These are phyloP conservation scores for Gloeostereum incarnatum DNA, from an alignment of 768 basidiomycete genomes.

Conservation along the genomic window DNA sequence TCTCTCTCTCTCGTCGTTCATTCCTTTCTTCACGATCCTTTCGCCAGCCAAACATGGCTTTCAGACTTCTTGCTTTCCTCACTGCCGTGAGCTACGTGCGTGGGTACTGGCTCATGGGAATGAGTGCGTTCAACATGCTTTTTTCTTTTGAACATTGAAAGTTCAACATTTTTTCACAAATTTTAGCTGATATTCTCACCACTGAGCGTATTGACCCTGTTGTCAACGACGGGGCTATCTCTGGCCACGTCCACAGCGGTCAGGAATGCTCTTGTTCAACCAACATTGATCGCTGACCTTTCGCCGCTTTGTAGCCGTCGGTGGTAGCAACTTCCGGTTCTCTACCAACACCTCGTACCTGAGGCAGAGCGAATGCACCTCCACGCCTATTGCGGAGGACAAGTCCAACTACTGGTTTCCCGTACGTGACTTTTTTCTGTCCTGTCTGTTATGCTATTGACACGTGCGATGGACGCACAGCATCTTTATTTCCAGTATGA, in stretches of 20 bases:
- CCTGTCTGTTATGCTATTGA: neutral
- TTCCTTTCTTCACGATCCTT: neutral
- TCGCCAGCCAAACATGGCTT: conserved; percentile 1
- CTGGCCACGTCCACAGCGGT: conserved; percentile 41
- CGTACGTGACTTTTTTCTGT: conserved; percentile 17
- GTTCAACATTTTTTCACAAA: conserved; percentile 8
- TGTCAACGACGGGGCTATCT: conserved; percentile 33
- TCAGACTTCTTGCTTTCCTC: conserved; percentile 3
- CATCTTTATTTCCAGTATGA: conserved; percentile 43
- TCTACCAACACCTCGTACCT: conserved; percentile 28
- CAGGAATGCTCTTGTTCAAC: conserved; percentile 4
- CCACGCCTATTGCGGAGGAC: conserved; percentile 44
- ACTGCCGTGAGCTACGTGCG: conserved; percentile 4
- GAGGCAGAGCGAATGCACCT: conserved; percentile 38
- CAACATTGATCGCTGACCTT: neutral
- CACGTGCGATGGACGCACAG: no score
- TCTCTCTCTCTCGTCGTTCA: neutral
- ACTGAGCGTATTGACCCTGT: conserved; percentile 43
- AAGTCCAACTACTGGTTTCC: conserved; percentile 47
- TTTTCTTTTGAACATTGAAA: neutral
- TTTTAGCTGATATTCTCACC: conserved; percentile 33
- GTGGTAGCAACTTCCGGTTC: conserved; percentile 43
- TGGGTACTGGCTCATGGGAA: conserved; percentile 7
- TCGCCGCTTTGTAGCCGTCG: conserved; percentile 25
- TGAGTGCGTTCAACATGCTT: neutral